Percentiles rank a stretch among this genome's conserved stretches.
Evolutionary conservation across 139 green algal genomes (phyloP).

Genomic region (Coelastrella sp.): DNA sequence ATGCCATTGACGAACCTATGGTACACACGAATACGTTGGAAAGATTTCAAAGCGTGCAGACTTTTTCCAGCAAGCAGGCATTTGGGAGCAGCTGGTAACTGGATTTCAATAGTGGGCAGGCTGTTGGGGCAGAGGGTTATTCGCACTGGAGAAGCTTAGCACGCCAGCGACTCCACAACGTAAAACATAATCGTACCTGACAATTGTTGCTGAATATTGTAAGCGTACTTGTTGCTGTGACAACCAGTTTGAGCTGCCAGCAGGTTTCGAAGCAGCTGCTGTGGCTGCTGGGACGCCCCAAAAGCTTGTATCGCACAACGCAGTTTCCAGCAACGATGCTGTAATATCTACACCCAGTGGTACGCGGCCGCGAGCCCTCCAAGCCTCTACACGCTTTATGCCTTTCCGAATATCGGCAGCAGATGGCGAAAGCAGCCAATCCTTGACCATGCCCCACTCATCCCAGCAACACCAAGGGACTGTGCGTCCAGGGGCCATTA

Average conservation of each 20-base stretch:
- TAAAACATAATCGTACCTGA: conserved; percentile 37
- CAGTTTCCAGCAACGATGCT: conserved; percentile 65
- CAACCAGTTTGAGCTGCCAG: too few species aligned
- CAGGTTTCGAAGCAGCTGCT: neutral
- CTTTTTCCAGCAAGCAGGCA: neutral
- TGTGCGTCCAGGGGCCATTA: neutral
- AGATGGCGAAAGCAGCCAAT: conserved; percentile 55
- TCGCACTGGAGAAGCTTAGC: neutral
- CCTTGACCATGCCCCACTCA: conserved; percentile 72
- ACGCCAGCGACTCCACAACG: too few species aligned
- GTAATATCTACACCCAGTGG: conserved; percentile 78
- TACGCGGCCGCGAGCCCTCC: conserved; percentile 73
- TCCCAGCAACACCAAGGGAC: conserved; percentile 81
- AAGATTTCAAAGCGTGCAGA: neutral
- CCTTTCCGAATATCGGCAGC: neutral
- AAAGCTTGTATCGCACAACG: conserved; percentile 44
- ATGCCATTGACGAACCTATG: conserved; percentile 87
- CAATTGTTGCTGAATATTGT: conserved; percentile 67
- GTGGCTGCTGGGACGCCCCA: conserved; percentile 1
- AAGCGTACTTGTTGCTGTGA: conserved; percentile 60
- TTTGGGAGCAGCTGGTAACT: neutral
- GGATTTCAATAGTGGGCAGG: neutral
- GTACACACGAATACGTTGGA: neutral
- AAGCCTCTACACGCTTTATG: conserved; percentile 62
- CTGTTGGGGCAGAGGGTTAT: neutral